A percentile compares a stretch with the other conserved stretches of the same genome.
These are phyloP conservation scores for Fusarium multiceps DNA, from an alignment of 2,329 filamentous ascomycete genomes.

Conservation along the genomic window DNA sequence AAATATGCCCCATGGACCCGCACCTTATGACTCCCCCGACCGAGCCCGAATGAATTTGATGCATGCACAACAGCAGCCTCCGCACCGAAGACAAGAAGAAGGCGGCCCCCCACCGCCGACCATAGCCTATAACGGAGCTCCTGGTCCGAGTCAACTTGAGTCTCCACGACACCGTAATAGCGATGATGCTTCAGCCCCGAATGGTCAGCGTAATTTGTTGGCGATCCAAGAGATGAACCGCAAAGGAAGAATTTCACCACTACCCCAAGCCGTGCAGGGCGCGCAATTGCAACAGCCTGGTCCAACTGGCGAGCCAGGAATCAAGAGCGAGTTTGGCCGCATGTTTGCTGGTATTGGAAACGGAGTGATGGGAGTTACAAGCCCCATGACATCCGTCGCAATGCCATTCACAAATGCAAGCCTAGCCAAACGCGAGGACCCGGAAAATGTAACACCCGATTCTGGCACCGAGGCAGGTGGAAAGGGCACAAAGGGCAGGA, in stretches of 20 bases:
- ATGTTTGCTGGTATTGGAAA: constrained; percentile 93
- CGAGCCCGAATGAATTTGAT: constrained; percentile 58
- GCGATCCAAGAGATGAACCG: constrained; percentile 83
- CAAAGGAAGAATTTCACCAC: constrained; percentile 84
- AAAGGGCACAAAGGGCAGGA: constrained; percentile 64
- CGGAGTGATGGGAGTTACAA: constrained; percentile 64
- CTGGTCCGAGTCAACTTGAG: constrained; percentile 55
- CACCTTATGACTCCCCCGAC: constrained; percentile 63
- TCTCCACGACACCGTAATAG: constrained; percentile 52
- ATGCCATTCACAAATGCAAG: constrained; percentile 60
- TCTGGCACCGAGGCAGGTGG: constrained; percentile 54
- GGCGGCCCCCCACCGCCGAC: constrained; percentile 61
- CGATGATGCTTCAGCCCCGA: constrained; percentile 67
- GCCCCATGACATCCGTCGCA: constrained; percentile 58
- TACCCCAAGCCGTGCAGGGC: constrained; percentile 94
- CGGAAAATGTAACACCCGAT: constrained; percentile 59
- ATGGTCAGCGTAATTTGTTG: constrained; percentile 72
- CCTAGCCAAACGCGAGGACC: constrained; percentile 64
- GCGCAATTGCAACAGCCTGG: constrained; percentile 84
- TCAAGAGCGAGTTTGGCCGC: constrained; percentile 93
- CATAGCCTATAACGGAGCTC: constrained; percentile 60
- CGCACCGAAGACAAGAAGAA: constrained; percentile 61
- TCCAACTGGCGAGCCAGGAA: constrained; percentile 84
- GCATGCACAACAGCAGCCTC: constrained; percentile 51
- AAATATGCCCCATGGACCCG: constrained; percentile 40